Evolutionary conservation across 495 filamentous ascomycete species (phyloP), one percentile per base, ranked within the genome.

Genomic region (Neurospora sp.): DNA sequence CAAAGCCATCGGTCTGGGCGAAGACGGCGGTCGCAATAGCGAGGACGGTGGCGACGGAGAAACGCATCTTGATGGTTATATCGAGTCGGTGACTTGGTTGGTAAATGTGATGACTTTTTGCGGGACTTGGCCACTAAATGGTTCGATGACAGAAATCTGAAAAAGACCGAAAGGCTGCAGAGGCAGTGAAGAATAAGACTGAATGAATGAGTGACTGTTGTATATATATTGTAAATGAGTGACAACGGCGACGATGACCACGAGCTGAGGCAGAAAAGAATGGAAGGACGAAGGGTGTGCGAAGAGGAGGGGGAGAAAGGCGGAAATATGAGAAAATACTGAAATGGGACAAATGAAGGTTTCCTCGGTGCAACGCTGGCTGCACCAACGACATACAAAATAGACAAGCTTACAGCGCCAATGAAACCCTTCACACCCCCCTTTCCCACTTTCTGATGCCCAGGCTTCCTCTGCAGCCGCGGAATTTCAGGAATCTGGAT

Each of bases 1-100:
- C 80, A 76, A 82, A 87, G 69, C 81, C 83, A 5, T 72, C 53
- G 69, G 78, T 82, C 79, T 84, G 82, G 76, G 83, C 84, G 35
- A 84, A 66, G 73, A 75, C 82, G 66, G 78, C 76, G 76, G 74
- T 75, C 76, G 82, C 84, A 71, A 85, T 75, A 68, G 83, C 84
- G 78, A 86, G 75, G 79, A 82, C 68, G 72, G 85, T 74, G 59
- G 83, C 79, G 73, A 82, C 74, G 59, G 81, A 73, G 77, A 81
- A 84, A 71, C 79, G 81, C 85, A 87, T 87, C 69, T 82, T 86
- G 82, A 70, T 70, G 20, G 48, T 73, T 69, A 71, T 66, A 37
- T 66, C 53, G 53, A 66, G 11, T 20, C 22, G 22, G 42, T 38
- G 10, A 40, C 42, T 38, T 70, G 27, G 38, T 73, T 40, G 20